These are phyloP conservation scores for Fraxinus xanthoxyloides DNA, from an alignment of 305 asterid species.

Conservation along the genomic window DNA sequence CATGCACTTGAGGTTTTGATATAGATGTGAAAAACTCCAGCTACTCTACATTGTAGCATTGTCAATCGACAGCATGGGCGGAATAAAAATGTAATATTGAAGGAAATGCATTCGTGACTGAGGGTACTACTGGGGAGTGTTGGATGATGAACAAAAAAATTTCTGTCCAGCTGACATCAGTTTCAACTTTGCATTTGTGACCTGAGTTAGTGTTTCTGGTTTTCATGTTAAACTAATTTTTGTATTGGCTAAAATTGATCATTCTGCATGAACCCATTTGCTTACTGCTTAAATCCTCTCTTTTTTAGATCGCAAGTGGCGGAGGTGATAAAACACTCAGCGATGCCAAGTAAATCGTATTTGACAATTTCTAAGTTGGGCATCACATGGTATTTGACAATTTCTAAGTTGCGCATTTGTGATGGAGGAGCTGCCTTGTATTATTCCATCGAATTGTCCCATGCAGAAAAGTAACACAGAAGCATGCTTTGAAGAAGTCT, in stretches of 20 bases:
- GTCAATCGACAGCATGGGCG: background rate
- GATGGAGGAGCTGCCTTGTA: background rate
- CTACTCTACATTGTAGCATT: background rate
- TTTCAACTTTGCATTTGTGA: background rate
- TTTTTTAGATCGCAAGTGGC: slow-evolving; percentile 2
- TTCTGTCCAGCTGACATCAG: background rate
- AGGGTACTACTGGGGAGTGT: background rate
- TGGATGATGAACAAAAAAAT: background rate
- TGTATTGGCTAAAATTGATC: background rate
- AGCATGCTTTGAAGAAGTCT: background rate
- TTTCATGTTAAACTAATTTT: background rate
- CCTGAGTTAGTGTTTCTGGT: background rate
- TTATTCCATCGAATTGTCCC: background rate
- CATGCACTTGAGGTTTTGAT: background rate
- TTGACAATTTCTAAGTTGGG: background rate
- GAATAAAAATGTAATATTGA: background rate
- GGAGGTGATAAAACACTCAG: background rate
- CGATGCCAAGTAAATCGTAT: background rate
- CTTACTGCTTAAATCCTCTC: background rate
- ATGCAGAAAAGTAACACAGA: background rate
- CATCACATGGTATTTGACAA: too few species aligned
- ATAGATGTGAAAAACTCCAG: background rate
- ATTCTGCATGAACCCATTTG: background rate
- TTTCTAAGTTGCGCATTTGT: background rate
- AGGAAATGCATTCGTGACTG: background rate